These are phyloP conservation scores for Cladosporium sp. DNA, from an alignment of 2,329 filamentous ascomycete genomes.

Conservation along the genomic window DNA sequence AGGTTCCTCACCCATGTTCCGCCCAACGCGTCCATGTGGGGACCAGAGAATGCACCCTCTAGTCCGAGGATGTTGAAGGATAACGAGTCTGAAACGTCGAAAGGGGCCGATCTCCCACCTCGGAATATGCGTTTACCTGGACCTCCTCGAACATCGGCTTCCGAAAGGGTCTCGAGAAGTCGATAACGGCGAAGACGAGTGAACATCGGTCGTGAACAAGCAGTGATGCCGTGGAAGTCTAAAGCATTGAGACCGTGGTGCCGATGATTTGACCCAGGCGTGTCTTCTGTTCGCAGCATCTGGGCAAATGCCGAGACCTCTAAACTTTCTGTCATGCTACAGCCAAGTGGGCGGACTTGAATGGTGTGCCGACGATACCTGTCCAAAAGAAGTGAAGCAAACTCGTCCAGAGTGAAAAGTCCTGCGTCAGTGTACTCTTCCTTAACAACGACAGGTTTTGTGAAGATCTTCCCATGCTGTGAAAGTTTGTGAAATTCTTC, in stretches of 20 bases:
- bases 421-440: slow-evolving; percentile 20
- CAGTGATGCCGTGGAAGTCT: slow-evolving; percentile 14
- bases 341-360: slow-evolving; percentile 6
- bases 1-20: slow-evolving; percentile 22
- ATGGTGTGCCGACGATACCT: background rate
- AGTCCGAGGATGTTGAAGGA: slow-evolving; percentile 20
- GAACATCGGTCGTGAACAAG: slow-evolving; percentile 15
- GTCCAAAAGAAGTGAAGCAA: background rate
- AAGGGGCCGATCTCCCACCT: slow-evolving; percentile 1
- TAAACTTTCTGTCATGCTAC: slow-evolving; percentile 1
- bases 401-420: slow-evolving; percentile 16
- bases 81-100: slow-evolving; percentile 5
- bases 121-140: slow-evolving; percentile 6
- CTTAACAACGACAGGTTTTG: slow-evolving; percentile 21
- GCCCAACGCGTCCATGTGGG: slow-evolving; percentile 17
- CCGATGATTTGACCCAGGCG: background rate
- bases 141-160: background rate
- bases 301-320: slow-evolving; percentile 8
- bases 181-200: slow-evolving; percentile 19
- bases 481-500: slow-evolving; percentile 1
- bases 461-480: slow-evolving; percentile 8
- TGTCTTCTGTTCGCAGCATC: background rate
- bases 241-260: slow-evolving; percentile 16
- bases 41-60: slow-evolving; percentile 19
- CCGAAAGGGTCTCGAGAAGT: slow-evolving; percentile 13